A percentile compares a stretch with the other conserved stretches of the same genome.
These are phyloP conservation scores for Heimioporus sp. DNA, from an alignment of 768 basidiomycete genomes.

Conservation along the genomic window DNA sequence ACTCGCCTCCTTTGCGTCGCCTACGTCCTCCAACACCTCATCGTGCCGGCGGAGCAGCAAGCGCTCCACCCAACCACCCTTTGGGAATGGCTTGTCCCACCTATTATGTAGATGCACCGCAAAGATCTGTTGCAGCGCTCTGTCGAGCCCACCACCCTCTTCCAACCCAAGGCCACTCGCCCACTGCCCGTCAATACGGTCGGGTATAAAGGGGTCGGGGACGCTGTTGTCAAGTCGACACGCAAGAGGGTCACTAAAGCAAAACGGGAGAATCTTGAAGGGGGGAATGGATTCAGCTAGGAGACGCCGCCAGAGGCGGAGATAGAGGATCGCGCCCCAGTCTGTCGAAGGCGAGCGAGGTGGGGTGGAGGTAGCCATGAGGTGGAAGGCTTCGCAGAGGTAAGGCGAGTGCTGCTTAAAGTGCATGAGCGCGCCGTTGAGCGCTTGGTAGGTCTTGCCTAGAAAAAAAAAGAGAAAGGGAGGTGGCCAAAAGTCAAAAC, in stretches of 20 bases:
- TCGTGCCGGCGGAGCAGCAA: constrained; percentile 69
- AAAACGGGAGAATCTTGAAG: constrained; percentile 92
- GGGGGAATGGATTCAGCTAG: constrained; percentile 71
- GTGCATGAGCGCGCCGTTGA: constrained; percentile 95
- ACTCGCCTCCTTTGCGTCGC: background rate
- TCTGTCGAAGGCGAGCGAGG: constrained; percentile 83
- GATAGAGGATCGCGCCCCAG: constrained; percentile 92
- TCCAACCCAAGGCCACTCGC: constrained; percentile 50
- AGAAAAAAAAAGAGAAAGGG: background rate
- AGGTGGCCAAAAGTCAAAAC: constrained; percentile 1
- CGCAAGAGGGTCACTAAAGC: constrained; percentile 88
- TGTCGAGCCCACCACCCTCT: constrained; percentile 62
- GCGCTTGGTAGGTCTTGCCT: constrained; percentile 73
- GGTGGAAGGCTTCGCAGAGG: constrained; percentile 93
- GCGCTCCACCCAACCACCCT: constrained; percentile 82
- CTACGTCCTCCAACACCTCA: constrained; percentile 17
- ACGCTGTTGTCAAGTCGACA: constrained; percentile 89
- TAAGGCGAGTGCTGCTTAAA: constrained; percentile 90
- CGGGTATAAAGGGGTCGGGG: constrained; percentile 82
- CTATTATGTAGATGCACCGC: constrained; percentile 93
- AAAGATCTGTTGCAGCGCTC: constrained; percentile 69
- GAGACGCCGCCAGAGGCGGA: constrained; percentile 86
- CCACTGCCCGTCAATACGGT: constrained; percentile 56
- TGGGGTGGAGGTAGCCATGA: constrained; percentile 74
- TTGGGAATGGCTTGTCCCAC: constrained; percentile 85